A percentile compares a stretch with the other conserved stretches of the same genome.
Evolutionary conservation across 1,284 basidiomycete species (phyloP).

Genomic region (Volvariella surrecta): DNA sequence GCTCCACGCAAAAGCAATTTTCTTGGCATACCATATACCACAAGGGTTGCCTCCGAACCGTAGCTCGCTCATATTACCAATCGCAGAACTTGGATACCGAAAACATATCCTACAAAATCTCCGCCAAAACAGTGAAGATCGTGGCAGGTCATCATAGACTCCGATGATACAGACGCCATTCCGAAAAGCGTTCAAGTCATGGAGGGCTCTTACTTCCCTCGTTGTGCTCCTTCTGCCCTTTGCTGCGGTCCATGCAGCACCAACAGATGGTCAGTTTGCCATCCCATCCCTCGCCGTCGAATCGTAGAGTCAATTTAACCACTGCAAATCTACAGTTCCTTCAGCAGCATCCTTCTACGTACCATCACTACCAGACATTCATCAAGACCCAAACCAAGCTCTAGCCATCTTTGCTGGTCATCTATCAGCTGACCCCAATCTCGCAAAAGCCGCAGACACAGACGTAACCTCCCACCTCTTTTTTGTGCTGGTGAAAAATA

Average conservation of each 20-base stretch:
- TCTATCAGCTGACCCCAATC: slow-evolving; percentile 71
- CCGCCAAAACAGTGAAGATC: not conserved
- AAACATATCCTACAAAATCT: not conserved
- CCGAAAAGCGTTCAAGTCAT: no score
- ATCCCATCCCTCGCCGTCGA: not conserved
- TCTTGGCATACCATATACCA: no score
- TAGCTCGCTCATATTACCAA: no score
- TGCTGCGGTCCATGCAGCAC: slow-evolving; percentile 21
- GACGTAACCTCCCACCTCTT: slow-evolving; percentile 75
- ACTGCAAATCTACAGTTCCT: slow-evolving; percentile 38
- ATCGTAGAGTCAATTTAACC: not conserved
- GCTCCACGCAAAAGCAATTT: no score
- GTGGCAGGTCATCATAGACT: no score
- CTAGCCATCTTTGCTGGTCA: slow-evolving; percentile 78
- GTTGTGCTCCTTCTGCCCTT: not conserved
- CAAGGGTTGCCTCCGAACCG: no score
- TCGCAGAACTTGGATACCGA: not conserved
- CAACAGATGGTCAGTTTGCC: slow-evolving; percentile 36
- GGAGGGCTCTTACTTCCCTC: no score
- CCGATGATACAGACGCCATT: no score
- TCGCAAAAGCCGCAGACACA: slow-evolving; percentile 32
- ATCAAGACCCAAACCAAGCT: slow-evolving; percentile 61
- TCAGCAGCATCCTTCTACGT: slow-evolving; percentile 85
- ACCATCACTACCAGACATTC: slow-evolving; percentile 64
- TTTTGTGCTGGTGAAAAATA: slow-evolving; percentile 88